Conservation (phyloP, 106 monocot genomes). For the Platanthera zijinensis region DNA sequence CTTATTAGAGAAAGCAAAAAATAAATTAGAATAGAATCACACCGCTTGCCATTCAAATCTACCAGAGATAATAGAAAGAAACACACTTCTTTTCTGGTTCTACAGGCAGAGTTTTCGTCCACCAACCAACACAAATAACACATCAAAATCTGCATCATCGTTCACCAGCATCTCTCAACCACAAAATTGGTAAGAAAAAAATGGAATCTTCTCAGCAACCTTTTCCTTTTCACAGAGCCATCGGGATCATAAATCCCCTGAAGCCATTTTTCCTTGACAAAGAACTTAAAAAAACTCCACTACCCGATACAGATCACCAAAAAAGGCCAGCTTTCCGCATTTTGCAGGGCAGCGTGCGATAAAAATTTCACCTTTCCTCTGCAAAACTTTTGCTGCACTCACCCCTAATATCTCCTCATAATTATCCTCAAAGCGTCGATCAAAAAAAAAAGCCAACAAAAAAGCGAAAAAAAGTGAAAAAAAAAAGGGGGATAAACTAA, state of each 20-base stretch:
- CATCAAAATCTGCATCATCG: background rate
- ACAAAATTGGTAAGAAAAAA: background rate
- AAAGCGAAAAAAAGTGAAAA: background rate
- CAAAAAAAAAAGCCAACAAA: background rate
- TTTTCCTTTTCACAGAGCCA: background rate
- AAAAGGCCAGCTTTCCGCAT: conserved; percentile 16
- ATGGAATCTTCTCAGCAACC: background rate
- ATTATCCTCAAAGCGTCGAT: background rate
- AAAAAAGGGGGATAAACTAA: background rate
- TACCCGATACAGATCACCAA: conserved; percentile 15
- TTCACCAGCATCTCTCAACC: background rate
- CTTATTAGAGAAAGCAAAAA: background rate
- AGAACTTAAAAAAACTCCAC: conserved; percentile 8
- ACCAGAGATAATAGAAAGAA: background rate
- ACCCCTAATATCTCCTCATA: background rate
- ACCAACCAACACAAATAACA: background rate
- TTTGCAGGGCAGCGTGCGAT: conserved; percentile 5
- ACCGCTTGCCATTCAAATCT: background rate
- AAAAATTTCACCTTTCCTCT: conserved; percentile 5
- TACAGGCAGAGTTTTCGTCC: background rate
- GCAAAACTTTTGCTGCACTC: background rate
- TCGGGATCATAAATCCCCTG: background rate
- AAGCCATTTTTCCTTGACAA: background rate
- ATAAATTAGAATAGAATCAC: background rate
- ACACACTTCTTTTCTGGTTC: background rate